Percentiles rank a stretch among this genome's conserved stretches.
Conservation (phyloP, 768 basidiomycete genomes). For the Auricularia cornea region DNA sequence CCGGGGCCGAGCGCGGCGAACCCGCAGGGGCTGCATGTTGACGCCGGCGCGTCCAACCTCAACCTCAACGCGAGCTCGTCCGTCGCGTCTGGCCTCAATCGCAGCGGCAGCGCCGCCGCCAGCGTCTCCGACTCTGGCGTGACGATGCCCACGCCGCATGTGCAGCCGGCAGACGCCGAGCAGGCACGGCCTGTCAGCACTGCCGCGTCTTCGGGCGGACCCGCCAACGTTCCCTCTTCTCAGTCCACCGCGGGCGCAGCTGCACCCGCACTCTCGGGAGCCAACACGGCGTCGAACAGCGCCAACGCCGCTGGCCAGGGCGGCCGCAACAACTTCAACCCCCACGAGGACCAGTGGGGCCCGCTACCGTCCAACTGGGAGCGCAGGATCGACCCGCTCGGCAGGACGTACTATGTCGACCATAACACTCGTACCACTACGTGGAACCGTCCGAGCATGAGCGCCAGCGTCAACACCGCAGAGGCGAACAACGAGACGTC, state of each 20-base stretch:
- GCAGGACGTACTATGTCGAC: constrained; percentile 95
- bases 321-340: constrained; percentile 80
- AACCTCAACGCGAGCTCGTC: neutral
- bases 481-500: constrained; percentile 72
- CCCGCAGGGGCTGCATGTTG: too few species aligned
- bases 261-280: constrained; percentile 10
- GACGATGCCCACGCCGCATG: neutral
- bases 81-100: neutral
- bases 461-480: constrained; percentile 60
- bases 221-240: constrained; percentile 1
- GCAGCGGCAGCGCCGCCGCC: neutral
- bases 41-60: neutral
- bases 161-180: neutral
- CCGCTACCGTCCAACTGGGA: constrained; percentile 92
- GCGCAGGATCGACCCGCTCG: constrained; percentile 91
- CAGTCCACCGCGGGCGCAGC: constrained; percentile 14
- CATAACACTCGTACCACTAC: constrained; percentile 97
- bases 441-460: constrained; percentile 87
- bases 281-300: constrained; percentile 15
- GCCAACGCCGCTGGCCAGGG: constrained; percentile 24
- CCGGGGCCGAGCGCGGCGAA: constrained; percentile 60
- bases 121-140: neutral
- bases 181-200: neutral
- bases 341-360: constrained; percentile 90
- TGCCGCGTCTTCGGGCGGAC: constrained; percentile 2